Conservation (phyloP, 345 rosid species). For the Triadica sebifera region DNA sequence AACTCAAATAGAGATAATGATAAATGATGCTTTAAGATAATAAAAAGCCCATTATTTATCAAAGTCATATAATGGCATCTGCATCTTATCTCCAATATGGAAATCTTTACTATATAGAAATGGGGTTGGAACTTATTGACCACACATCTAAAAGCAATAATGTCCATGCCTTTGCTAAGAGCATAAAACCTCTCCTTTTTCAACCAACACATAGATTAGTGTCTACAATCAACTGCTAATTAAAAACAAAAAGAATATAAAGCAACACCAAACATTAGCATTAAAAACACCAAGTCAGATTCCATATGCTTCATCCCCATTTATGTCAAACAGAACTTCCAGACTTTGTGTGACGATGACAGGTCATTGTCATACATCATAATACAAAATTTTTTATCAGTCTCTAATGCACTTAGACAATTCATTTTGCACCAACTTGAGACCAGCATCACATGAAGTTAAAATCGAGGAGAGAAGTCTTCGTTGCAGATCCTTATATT, state of each 20-base stretch:
- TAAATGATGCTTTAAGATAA: neutral
- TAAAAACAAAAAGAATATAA: neutral
- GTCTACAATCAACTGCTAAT: neutral
- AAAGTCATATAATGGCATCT: neutral
- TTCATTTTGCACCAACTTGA: constrained; percentile 51
- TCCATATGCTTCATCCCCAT: constrained; percentile 15
- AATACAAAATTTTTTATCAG: neutral
- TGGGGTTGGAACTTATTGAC: neutral
- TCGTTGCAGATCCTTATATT: constrained; percentile 56
- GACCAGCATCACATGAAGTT: constrained; percentile 63
- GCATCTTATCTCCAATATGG: too few species aligned
- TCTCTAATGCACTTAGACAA: constrained; percentile 19
- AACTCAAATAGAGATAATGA: too few species aligned
- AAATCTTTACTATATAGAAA: neutral
- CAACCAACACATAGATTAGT: neutral
- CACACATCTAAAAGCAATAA: constrained; percentile 7
- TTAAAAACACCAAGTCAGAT: constrained; percentile 10
- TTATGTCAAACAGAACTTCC: constrained; percentile 4
- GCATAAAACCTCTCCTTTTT: neutral
- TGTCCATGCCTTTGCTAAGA: neutral
- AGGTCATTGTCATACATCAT: neutral
- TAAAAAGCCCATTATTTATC: neutral
- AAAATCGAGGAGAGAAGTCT: constrained; percentile 67
- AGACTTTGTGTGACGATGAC: neutral
- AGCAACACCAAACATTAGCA: neutral